phyloP scores from a whole-genome alignment of 257 asterid genomes.

The Vinca minor region DNA sequence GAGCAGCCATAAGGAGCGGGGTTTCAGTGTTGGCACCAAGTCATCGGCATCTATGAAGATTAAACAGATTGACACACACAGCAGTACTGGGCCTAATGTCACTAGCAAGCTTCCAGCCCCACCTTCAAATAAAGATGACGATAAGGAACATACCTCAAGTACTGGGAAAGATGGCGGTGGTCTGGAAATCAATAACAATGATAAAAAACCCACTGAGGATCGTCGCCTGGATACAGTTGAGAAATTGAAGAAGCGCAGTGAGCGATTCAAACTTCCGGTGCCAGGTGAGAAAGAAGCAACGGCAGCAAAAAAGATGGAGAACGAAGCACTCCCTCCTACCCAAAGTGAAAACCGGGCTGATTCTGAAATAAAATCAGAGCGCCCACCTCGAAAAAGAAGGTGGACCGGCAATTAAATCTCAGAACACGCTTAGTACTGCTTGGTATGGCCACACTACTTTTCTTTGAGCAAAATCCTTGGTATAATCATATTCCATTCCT shows the following conservation, averaged over 20 bases:
- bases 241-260: slow-evolving; percentile 86
- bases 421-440: not conserved
- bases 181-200: slow-evolving; percentile 32
- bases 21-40: slow-evolving; percentile 30
- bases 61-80: slow-evolving; percentile 28
- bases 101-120: slow-evolving; percentile 31
- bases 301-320: slow-evolving; percentile 47
- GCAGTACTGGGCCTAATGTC: slow-evolving; percentile 25
- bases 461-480: slow-evolving; percentile 5
- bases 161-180: slow-evolving; percentile 33
- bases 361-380: slow-evolving; percentile 75
- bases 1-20: slow-evolving; percentile 83
- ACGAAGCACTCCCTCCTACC: slow-evolving; percentile 33
- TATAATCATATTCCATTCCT: not conserved
- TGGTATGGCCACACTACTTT: not conserved
- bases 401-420: slow-evolving; percentile 64
- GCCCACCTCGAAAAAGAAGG: slow-evolving; percentile 86
- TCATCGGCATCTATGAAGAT: slow-evolving; percentile 40
- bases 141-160: slow-evolving; percentile 31
- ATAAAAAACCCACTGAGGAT: slow-evolving; percentile 39
- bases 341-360: slow-evolving; percentile 47
- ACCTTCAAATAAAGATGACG: slow-evolving; percentile 35
- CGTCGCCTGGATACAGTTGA: slow-evolving; percentile 88
- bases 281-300: slow-evolving; percentile 65
- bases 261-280: slow-evolving; percentile 94